These are phyloP conservation scores for Austropuccinia psidii DNA, from an alignment of 1,284 basidiomycete species.

Conservation along the genomic window DNA sequence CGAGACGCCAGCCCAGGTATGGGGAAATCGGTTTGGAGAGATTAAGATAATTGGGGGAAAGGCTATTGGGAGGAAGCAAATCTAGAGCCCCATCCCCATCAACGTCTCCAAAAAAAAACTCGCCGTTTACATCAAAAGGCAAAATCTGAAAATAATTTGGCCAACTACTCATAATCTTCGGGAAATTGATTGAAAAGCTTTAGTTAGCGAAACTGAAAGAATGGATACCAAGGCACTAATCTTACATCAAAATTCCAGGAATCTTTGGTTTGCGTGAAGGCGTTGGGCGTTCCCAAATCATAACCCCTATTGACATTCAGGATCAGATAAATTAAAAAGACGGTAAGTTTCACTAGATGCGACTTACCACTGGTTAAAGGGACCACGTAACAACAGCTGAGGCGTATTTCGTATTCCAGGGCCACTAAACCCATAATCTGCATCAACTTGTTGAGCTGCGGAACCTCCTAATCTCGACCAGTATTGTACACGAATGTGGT, in stretches of 20 bases:
- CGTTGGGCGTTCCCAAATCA: constrained; percentile 69
- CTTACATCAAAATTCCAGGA: constrained; percentile 61
- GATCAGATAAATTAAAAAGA: neutral
- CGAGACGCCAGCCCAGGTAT: constrained; percentile 72
- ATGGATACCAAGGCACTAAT: neutral
- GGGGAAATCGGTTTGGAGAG: constrained; percentile 57
- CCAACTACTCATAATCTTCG: constrained; percentile 68
- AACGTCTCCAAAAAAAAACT: constrained; percentile 71
- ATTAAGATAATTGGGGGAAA: constrained; percentile 74
- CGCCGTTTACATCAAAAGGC: constrained; percentile 77
- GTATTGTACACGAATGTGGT: constrained; percentile 81
- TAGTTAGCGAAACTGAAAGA: neutral
- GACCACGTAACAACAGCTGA: constrained; percentile 72
- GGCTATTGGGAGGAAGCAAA: constrained; percentile 76
- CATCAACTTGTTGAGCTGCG: constrained; percentile 63
- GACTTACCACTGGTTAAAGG: constrained; percentile 67
- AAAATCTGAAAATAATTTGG: constrained; percentile 78
- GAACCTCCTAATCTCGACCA: constrained; percentile 63
- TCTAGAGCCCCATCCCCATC: constrained; percentile 79
- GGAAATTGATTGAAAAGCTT: too few relatives aligned
- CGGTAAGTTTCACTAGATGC: neutral
- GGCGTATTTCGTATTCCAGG: constrained; percentile 62
- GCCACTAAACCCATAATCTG: constrained; percentile 59
- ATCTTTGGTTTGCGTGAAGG: constrained; percentile 56
- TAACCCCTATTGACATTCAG: constrained; percentile 53